Conservation (phyloP, 345 rosid genomes). For the Dipteronia sinensis region DNA sequence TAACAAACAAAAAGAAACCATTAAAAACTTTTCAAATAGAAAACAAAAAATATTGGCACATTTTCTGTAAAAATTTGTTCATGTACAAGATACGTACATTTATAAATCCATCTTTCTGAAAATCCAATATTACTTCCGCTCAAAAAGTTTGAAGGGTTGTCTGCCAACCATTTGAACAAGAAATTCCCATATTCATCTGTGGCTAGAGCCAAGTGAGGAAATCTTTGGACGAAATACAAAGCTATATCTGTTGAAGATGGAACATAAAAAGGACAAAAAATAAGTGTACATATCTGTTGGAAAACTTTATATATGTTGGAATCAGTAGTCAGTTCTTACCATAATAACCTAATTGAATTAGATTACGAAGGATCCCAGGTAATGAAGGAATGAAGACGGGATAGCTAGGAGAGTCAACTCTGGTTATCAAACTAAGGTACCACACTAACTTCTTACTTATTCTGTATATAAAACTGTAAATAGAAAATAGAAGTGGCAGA, state of each 20-base stretch:
- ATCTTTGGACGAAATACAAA: neutral
- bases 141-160: neutral
- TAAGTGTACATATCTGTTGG: no score
- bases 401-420: no score
- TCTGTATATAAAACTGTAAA: no score
- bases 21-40: neutral
- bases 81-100: neutral
- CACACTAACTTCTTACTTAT: no score
- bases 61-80: no score
- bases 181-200: rapidly evolving
- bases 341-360: neutral
- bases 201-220: neutral
- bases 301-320: no score
- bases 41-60: no score
- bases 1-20: neutral
- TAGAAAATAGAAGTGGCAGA: no score
- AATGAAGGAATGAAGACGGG: neutral
- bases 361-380: rapidly evolving
- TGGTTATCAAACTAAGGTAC: no score
- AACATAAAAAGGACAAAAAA: neutral
- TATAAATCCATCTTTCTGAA: neutral
- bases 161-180: neutral
- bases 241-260: neutral
- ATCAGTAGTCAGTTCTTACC: neutral
- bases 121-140: neutral